Base-by-base conservation (phyloP, 306 rosid genomes). In the Inga leiocalycina region DNA sequence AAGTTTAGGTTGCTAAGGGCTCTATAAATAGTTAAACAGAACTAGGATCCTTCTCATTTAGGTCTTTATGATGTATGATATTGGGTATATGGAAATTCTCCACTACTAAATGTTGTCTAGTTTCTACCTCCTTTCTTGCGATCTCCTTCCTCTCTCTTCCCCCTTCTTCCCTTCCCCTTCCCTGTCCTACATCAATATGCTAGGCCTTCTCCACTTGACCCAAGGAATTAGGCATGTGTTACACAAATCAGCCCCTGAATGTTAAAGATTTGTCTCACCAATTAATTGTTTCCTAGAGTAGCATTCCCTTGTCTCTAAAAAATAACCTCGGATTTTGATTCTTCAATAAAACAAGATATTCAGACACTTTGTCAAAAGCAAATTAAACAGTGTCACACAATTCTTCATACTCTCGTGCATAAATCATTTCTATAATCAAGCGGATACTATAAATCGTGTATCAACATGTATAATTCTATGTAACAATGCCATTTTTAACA, bases 401-500 rank as follows among this genome's bases (percentile, higher is more conserved):
- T 61, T 59, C 27, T 52, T 24, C 39, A 30, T 74, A 32, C 30
- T 74, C 66, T 14, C 20, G 80, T 9, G 43, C 72, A 61, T 41
- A 44, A 59, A 27, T 77, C 11, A 27, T 15, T 44, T 44, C 44
- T 20, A 62, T 22, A 41, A 77, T 43, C 17, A 59, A 37, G 62
- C 27, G 54, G 19, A 59, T 52, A 77, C 24, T 24, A 39, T 6
- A 77, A 57, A 71, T 71, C 59, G 34, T 24, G 13, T 14, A 27
- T 19, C 37, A 57, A 56, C 64, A 41, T 46, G 20, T 19, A 24
- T 22, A 78, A 46, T 43, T 78, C 19, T 46, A 81, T 27, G 30
- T 17, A 71, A 37, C 70, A 16, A 43, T 64, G 78, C 52, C 46
- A 73, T 65, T 81, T 73, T 81, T 19, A 65, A 57, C 66, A 54